These are phyloP conservation scores for Bruguiera gymnorhiza DNA, from an alignment of 345 rosid genomes.

Conservation along the genomic window DNA sequence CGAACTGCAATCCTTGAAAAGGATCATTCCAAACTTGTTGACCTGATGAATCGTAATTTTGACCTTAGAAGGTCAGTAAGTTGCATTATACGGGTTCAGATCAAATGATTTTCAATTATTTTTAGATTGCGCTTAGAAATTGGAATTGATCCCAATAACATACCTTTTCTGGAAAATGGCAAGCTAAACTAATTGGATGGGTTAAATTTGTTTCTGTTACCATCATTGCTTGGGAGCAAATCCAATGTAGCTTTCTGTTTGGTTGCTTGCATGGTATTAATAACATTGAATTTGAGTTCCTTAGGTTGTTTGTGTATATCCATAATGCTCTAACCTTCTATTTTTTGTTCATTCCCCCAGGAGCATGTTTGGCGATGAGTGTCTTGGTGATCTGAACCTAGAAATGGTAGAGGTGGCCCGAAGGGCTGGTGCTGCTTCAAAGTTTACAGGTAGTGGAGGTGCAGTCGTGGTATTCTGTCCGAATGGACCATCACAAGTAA, in stretches of 20 bases:
- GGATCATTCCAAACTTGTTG: constrained; percentile 59
- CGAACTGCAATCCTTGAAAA: constrained; percentile 51
- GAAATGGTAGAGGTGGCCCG: constrained; percentile 90
- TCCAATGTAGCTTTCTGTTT: neutral
- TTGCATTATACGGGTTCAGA: neutral
- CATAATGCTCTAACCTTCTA: neutral
- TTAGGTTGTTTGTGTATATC: neutral
- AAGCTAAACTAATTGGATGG: neutral
- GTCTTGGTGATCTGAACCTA: constrained; percentile 64
- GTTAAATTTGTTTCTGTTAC: too few species aligned
- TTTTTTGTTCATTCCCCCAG: constrained; percentile 23
- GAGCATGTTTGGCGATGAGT: constrained; percentile 83
- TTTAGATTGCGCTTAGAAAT: neutral
- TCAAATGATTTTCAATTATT: neutral
- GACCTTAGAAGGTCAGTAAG: constrained; percentile 67
- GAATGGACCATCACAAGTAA: constrained; percentile 52
- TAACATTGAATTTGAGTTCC: neutral
- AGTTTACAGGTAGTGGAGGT: constrained; percentile 96
- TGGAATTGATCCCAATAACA: neutral
- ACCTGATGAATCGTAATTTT: constrained; percentile 79
- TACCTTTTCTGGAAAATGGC: neutral
- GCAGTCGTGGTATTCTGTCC: constrained; percentile 91
- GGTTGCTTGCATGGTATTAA: neutral
- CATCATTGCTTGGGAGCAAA: too few species aligned
- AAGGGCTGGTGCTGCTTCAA: constrained; percentile 70